Percentiles rank a stretch among this genome's conserved stretches.
Evolutionary conservation across 306 rosid species (phyloP).

Genomic region (Lithocarpus polystachyus): DNA sequence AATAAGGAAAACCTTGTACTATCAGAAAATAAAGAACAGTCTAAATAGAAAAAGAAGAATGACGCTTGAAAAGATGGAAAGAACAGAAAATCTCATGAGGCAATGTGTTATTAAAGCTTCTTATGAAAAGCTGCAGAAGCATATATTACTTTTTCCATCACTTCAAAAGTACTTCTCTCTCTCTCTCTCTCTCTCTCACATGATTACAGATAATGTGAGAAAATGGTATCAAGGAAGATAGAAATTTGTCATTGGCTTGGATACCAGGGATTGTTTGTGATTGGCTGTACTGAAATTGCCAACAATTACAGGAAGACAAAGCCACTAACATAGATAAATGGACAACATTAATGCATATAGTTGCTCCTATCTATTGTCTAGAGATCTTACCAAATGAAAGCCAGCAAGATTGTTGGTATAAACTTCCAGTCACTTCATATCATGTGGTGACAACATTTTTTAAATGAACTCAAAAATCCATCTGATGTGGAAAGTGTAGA

Average conservation of each 20-base stretch:
- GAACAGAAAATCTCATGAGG: too few relatives aligned
- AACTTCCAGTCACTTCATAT: constrained; percentile 91
- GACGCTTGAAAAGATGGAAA: too few relatives aligned
- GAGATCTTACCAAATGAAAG: constrained; percentile 74
- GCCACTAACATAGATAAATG: background rate
- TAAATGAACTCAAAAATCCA: constrained; percentile 51
- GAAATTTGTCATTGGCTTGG: background rate
- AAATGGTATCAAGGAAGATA: background rate
- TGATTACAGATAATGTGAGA: too few relatives aligned
- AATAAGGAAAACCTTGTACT: too few relatives aligned
- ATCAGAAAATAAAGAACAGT: too few relatives aligned
- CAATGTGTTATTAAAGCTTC: too few relatives aligned
- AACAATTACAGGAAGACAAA: background rate
- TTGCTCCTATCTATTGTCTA: background rate
- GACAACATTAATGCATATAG: background rate
- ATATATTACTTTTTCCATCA: too few relatives aligned
- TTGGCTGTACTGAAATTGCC: background rate
- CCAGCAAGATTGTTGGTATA: constrained; percentile 74
- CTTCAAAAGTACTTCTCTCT: too few relatives aligned
- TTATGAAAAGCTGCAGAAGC: too few relatives aligned
- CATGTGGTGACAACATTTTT: constrained; percentile 63
- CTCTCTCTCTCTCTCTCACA: too few relatives aligned
- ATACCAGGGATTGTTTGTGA: background rate
- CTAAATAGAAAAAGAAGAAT: too few relatives aligned
- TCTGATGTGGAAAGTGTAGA: constrained; percentile 24